These are phyloP conservation scores for apple (Malus domestica) DNA, from an alignment of 306 rosid species.

Conservation along the genomic window DNA sequence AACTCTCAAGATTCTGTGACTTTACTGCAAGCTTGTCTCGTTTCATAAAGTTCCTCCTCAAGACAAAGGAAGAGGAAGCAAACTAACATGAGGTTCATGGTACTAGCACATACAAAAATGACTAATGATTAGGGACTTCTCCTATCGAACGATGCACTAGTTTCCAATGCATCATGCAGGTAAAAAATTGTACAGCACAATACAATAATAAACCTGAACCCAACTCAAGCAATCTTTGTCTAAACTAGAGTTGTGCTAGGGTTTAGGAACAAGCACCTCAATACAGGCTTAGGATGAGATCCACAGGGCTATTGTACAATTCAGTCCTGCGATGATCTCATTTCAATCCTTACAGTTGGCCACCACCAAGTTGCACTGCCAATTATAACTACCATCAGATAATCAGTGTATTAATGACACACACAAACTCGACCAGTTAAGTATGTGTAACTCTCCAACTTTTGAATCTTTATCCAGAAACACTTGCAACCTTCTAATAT, in stretches of 20 bases:
- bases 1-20: neutral
- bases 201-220: neutral
- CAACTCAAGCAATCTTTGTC: conserved; percentile 11
- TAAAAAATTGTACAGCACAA: neutral
- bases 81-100: neutral
- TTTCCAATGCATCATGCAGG: neutral
- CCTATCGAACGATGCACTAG: neutral
- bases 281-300: conserved; percentile 2
- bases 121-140: neutral
- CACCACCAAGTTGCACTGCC: conserved; percentile 13
- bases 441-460: neutral
- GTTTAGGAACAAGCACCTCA: conserved; percentile 13
- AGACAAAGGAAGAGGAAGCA: neutral
- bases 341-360: conserved; percentile 9
- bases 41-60: neutral
- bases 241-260: conserved; percentile 11
- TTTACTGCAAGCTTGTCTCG: neutral
- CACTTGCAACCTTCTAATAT: neutral
- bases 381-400: conserved; percentile 13
- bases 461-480: neutral
- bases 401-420: neutral
- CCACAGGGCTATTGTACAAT: conserved; percentile 4
- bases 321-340: conserved; percentile 8
- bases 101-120: neutral
- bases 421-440: conserved; percentile 1